These are phyloP conservation scores for Candida yuanshanica DNA, from an alignment of 805 yeast species.

Conservation along the genomic window DNA sequence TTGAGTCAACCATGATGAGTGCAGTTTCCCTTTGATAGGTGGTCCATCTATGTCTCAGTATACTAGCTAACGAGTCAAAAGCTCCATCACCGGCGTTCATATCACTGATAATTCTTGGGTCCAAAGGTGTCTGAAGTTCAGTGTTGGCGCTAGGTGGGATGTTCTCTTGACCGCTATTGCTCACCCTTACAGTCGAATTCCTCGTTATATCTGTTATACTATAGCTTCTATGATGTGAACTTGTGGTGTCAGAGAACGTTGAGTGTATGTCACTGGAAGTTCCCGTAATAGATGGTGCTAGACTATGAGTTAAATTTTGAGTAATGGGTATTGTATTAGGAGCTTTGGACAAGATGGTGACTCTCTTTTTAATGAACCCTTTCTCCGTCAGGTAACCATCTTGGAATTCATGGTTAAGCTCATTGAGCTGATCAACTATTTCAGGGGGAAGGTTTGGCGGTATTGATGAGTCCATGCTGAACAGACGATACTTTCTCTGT, in stretches of 20 bases:
- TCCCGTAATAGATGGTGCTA: conserved; percentile 2
- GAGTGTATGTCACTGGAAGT: conserved; percentile 1
- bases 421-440: conserved; percentile 26
- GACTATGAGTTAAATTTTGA: background rate
- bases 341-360: conserved; percentile 27
- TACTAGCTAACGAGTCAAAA: conserved; percentile 61
- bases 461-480: conserved; percentile 19
- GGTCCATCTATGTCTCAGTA: conserved; percentile 67
- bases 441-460: conserved; percentile 18
- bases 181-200: conserved; percentile 27
- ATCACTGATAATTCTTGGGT: conserved; percentile 47
- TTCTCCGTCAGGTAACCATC: conserved; percentile 73
- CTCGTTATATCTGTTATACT: conserved; percentile 21
- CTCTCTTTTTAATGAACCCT: conserved; percentile 61
- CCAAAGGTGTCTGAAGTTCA: conserved; percentile 40
- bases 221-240: conserved; percentile 19
- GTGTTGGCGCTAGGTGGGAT: conserved; percentile 26
- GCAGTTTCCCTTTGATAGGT: conserved; percentile 65
- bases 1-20: conserved; percentile 61
- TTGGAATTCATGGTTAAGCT: conserved; percentile 43
- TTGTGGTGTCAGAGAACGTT: conserved; percentile 1
- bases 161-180: conserved; percentile 24
- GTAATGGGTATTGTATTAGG: conserved; percentile 7
- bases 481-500: no score
- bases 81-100: conserved; percentile 31